Base-by-base conservation (phyloP, 768 basidiomycete genomes). In the Phlegmacium glaucopus region DNA sequence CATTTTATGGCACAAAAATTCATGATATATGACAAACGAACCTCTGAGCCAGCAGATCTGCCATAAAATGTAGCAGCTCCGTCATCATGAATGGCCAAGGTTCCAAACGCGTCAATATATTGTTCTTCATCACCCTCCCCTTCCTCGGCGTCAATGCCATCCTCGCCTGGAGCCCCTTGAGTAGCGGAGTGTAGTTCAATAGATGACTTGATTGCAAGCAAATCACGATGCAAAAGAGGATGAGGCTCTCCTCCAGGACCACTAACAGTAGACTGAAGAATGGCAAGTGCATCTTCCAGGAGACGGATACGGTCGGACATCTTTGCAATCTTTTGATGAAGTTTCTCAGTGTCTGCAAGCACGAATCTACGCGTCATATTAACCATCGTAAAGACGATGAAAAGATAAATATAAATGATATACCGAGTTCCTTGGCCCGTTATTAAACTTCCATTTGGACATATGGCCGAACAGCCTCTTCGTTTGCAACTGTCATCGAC, bases 401-500 rank as follows among this genome's bases (percentile, higher is more conserved):
- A 45, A 29, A 37, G 12, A 46, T 16, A 12, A 6, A 27, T 35
- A 60, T 77, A 48, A 22, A 5, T 22, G 22, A 22, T 56, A n/a
- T 11, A 85, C 85, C 86, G 75, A 34, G 87, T 89, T 15, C 87
- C 87, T 59, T 89, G 84, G 4, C 87, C 87, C 1, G 87, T 88
- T 11, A 83, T 79, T 32, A 89, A 72, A 58, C 82, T 85, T 26
- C 85, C 86, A 55, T 87, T 87, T 3, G 85, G 86, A 65, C 87
- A 90, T 45, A 90, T 89, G 9, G 82, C 82, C 5, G 82, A 78
- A 57, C 87, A 89, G 25, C 87, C 87, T 54, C 87, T 71, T 35
- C 87, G 79, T 59, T 81, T 86, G 62, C 87, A 84, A 43, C 76
- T 77, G 48, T 27, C 28, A 28, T 38, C 26, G 25, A 35, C 16